phyloP scores from a whole-genome alignment of 2,329 filamentous ascomycete species.

The Keithomyces neogunnii region DNA sequence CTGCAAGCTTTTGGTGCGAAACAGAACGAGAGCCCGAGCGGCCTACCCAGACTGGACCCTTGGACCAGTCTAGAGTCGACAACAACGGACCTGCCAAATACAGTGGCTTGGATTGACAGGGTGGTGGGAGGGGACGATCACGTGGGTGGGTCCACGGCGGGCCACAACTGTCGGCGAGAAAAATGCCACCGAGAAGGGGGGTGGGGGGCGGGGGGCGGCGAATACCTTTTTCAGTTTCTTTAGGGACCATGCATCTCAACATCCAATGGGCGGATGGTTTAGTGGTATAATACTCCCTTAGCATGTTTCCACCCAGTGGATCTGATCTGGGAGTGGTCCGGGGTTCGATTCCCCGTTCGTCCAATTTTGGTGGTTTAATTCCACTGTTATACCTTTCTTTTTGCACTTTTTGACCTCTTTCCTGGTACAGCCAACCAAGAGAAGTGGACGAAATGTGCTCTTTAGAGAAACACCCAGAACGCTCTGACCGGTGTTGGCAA shows the following conservation, averaged over 20 bases:
- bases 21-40: background rate
- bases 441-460: too few relatives aligned
- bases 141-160: background rate
- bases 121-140: conserved; percentile 2
- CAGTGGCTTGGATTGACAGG: background rate
- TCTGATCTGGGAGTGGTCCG: conserved; percentile 11
- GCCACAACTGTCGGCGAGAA: background rate
- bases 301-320: background rate
- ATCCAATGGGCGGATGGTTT: conserved; percentile 7
- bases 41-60: background rate
- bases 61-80: background rate
- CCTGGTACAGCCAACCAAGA: background rate
- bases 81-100: conserved; percentile 1
- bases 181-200: background rate
- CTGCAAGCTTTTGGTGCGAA: conserved; percentile 2
- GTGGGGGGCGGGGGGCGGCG: too few relatives aligned
- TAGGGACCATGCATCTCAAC: background rate
- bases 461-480: too few relatives aligned
- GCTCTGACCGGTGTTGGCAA: too few relatives aligned
- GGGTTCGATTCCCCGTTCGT: conserved; percentile 14
- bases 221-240: background rate
- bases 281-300: conserved; percentile 10
- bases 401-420: background rate
- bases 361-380: background rate
- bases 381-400: background rate